phyloP scores from a whole-genome alignment of 768 basidiomycete genomes.

The Agrocybe pediades region DNA sequence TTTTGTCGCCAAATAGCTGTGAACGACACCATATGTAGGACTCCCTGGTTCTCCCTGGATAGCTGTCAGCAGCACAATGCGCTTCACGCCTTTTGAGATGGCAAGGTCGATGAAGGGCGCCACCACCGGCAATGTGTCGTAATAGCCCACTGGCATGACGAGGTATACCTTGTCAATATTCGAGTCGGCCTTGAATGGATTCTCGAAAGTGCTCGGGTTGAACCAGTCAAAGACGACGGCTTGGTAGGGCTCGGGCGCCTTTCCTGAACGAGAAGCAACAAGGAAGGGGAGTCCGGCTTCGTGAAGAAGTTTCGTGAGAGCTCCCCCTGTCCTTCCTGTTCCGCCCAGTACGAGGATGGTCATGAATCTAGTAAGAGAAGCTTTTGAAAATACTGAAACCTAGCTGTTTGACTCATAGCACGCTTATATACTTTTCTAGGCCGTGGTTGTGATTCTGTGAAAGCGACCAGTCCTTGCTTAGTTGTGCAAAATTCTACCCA shows the following conservation, averaged over 20 bases:
- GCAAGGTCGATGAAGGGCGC: conserved; percentile 31
- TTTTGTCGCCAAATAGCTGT: conserved; percentile 19
- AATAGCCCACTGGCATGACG: conserved; percentile 13
- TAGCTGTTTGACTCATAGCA: too few relatives aligned
- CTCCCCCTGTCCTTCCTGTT: conserved; percentile 28
- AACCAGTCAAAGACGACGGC: conserved; percentile 26
- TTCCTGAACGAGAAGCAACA: conserved; percentile 24
- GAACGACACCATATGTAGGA: conserved; percentile 16
- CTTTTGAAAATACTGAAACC: too few relatives aligned
- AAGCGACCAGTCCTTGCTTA: too few relatives aligned
- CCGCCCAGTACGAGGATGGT: conserved; percentile 33
- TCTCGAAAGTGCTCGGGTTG: conserved; percentile 27
- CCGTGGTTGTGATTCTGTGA: too few relatives aligned
- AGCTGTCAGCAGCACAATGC: conserved; percentile 30
- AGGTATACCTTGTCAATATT: conserved; percentile 22
- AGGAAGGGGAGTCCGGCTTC: conserved; percentile 21
- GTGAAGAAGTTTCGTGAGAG: conserved; percentile 23
- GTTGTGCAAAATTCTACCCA: too few relatives aligned
- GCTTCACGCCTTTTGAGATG: conserved; percentile 27
- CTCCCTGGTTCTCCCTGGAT: conserved; percentile 5
- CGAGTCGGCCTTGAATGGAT: conserved; percentile 23
- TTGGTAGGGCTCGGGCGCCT: conserved; percentile 24
- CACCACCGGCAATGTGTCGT: conserved; percentile 14
- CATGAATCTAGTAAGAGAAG: too few relatives aligned
- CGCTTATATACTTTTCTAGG: too few relatives aligned